These are phyloP conservation scores for Fusarium beomiforme DNA, from an alignment of 2,329 filamentous ascomycete genomes.

Conservation along the genomic window DNA sequence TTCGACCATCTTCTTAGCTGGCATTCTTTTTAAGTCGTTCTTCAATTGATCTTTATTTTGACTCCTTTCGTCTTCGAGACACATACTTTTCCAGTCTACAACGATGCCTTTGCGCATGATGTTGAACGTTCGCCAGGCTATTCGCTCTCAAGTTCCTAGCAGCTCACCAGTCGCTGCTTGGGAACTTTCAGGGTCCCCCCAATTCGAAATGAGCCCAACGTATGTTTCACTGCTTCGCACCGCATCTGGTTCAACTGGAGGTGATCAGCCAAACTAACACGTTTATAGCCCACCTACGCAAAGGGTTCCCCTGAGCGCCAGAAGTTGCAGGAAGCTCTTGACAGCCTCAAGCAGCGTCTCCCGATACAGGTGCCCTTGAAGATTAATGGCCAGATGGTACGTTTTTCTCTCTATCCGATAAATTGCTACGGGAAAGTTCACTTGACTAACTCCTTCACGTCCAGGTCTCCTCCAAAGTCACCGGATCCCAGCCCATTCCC, in stretches of 20 bases:
- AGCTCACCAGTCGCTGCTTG: background rate
- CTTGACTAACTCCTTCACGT: constrained; percentile 45
- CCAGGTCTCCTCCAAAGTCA: constrained; percentile 42
- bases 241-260: too few relatives aligned
- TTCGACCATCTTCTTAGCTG: background rate
- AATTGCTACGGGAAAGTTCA: background rate
- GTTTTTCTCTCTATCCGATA: constrained; percentile 30
- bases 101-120: background rate
- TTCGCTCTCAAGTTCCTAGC: background rate
- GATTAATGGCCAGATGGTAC: constrained; percentile 82
- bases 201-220: background rate
- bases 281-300: constrained; percentile 62
- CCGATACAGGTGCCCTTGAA: constrained; percentile 84
- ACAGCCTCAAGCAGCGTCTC: constrained; percentile 72
- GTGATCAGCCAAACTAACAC: background rate
- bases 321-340: constrained; percentile 78
- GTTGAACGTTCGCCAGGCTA: background rate
- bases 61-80: background rate
- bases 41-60: background rate
- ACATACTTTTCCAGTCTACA: background rate
- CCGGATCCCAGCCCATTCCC: constrained; percentile 81
- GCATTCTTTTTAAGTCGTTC: background rate
- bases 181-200: background rate
- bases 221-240: background rate
- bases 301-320: constrained; percentile 84